Percentiles rank a stretch among this genome's conserved stretches.
Evolutionary conservation across 208 protist genomes (phyloP).

Genomic region (Leishmania amazonensis): DNA sequence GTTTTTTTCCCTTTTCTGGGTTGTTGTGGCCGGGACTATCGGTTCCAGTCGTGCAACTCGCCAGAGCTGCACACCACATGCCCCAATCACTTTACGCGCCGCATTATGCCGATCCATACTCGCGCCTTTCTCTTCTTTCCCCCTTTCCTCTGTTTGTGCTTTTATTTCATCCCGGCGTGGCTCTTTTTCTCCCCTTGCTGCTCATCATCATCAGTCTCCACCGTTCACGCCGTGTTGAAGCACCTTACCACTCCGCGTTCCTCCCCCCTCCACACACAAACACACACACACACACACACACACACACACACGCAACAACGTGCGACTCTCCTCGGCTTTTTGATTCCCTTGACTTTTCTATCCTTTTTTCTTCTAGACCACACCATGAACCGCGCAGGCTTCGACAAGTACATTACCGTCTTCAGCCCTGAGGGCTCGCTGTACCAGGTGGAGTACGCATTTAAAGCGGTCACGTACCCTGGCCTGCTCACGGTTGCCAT

Average conservation of each 20-base stretch:
- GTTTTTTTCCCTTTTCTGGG: not conserved
- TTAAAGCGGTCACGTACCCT: slow-evolving; percentile 97
- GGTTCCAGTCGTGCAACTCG: not conserved
- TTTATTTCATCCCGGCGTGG: not conserved
- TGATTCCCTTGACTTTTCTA: not conserved
- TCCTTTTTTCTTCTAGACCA: not conserved
- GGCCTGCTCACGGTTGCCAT: slow-evolving; percentile 97
- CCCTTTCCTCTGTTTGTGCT: not conserved
- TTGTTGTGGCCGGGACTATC: not conserved
- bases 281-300: not conserved
- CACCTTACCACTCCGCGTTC: not conserved
- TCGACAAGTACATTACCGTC: slow-evolving; percentile 99
- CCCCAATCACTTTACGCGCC: not conserved
- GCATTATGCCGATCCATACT: not conserved
- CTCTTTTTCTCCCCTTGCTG: not conserved
- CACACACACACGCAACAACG: not conserved
- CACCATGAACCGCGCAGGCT: slow-evolving; percentile 87
- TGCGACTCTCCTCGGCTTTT: not conserved
- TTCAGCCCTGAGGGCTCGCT: slow-evolving; percentile 99
- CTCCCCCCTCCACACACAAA: not conserved
- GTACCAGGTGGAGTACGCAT: slow-evolving; percentile 99
- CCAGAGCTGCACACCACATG: not conserved
- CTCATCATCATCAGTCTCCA: not conserved
- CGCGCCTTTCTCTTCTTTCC: not conserved
- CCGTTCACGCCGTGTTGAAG: not conserved